phyloP scores from a whole-genome alignment of 495 filamentous ascomycete genomes.

The Penicillium diatomitis region DNA sequence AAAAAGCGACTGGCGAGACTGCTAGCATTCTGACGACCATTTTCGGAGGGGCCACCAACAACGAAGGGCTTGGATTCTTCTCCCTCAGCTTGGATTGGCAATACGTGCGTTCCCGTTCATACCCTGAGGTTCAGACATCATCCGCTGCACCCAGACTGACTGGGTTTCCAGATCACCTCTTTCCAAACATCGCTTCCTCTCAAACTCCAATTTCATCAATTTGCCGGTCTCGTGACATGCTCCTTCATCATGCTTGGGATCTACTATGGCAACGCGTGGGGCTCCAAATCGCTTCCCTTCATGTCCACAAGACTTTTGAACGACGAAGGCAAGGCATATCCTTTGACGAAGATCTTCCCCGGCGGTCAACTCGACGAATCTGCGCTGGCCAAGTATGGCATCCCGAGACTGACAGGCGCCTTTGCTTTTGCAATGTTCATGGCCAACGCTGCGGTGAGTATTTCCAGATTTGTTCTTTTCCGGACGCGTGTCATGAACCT shows the following conservation, averaged over 20 bases:
- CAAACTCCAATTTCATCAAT: constrained; percentile 12
- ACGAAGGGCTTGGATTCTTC: constrained; percentile 43
- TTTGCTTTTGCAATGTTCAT: constrained; percentile 29
- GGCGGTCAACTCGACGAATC: constrained; percentile 26
- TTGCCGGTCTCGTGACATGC: constrained; percentile 9
- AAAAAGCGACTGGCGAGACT: constrained; percentile 18
- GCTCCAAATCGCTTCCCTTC: constrained; percentile 17
- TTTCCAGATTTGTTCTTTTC: too few species aligned
- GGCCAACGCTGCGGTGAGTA: constrained; percentile 25
- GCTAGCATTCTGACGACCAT: constrained; percentile 28
- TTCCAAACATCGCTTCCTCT: constrained; percentile 27
- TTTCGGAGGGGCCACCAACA: constrained; percentile 47
- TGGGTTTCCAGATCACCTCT: constrained; percentile 18
- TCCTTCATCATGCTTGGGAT: constrained; percentile 17
- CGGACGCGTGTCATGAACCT: neutral
- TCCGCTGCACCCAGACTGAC: constrained; percentile 2
- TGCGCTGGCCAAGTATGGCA: constrained; percentile 23
- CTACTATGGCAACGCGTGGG: constrained; percentile 23
- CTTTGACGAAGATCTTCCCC: constrained; percentile 22
- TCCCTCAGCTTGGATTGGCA: constrained; percentile 47
- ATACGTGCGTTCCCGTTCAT: constrained; percentile 28
- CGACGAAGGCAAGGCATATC: constrained; percentile 16
- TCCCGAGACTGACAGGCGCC: constrained; percentile 34
- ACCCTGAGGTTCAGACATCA: too few species aligned
- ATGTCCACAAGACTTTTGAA: constrained; percentile 17